A percentile compares a stretch with the other conserved stretches of the same genome.
These are phyloP conservation scores for Penicillium mononematosum DNA, from an alignment of 495 filamentous ascomycete genomes.

Conservation along the genomic window DNA sequence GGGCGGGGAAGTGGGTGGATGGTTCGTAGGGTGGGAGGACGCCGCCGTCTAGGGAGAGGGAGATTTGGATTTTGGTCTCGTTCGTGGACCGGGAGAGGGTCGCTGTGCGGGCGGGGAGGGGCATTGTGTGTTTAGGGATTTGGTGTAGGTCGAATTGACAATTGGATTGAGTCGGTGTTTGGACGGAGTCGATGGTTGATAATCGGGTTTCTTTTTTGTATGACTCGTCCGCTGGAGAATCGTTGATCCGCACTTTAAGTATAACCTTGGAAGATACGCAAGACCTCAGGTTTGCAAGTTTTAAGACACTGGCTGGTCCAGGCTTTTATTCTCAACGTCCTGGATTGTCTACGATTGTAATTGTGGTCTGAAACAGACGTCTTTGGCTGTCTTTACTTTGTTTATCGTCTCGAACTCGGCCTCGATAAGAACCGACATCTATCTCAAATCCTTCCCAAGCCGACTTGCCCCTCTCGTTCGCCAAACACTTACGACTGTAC, in stretches of 20 bases:
- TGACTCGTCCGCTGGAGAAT: slow-evolving; percentile 27
- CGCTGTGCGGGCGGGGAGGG: slow-evolving; percentile 60
- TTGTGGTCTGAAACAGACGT: neutral
- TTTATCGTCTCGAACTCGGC: slow-evolving; percentile 10
- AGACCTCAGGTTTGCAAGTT: slow-evolving; percentile 8
- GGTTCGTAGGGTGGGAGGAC: slow-evolving; percentile 61
- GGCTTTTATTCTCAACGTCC: neutral
- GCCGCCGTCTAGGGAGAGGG: slow-evolving; percentile 91
- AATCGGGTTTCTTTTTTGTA: slow-evolving; percentile 23
- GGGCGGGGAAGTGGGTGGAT: slow-evolving; percentile 42
- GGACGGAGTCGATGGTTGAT: slow-evolving; percentile 13
- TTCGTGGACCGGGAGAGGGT: slow-evolving; percentile 84
- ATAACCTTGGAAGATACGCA: neutral
- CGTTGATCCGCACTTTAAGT: slow-evolving; percentile 26
- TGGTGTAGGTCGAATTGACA: neutral
- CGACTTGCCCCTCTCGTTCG: neutral
- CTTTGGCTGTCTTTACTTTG: neutral
- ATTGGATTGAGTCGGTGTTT: slow-evolving; percentile 1
- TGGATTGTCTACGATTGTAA: neutral
- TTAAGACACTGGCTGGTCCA: slow-evolving; percentile 27
- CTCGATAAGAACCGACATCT: slow-evolving; percentile 8
- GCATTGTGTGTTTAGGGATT: slow-evolving; percentile 28
- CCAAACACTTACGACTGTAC: neutral
- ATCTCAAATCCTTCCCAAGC: neutral
- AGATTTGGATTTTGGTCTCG: slow-evolving; percentile 92